Percentiles rank a stretch among this genome's conserved stretches.
These are phyloP conservation scores for Salix udensis DNA, from an alignment of 345 rosid genomes.

Conservation along the genomic window DNA sequence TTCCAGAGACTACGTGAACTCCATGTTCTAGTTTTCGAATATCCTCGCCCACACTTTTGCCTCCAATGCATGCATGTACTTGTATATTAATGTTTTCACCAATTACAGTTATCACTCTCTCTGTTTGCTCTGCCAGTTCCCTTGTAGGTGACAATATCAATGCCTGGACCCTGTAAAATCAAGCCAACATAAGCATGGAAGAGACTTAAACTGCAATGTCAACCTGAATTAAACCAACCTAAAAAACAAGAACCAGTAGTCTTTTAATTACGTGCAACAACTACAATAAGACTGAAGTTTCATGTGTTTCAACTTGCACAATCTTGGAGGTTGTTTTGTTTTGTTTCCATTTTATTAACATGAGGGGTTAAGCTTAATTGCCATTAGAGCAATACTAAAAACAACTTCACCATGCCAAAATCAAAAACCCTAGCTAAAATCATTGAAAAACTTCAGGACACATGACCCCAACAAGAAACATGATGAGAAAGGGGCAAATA, in stretches of 20 bases:
- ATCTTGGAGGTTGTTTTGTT: too few relatives aligned
- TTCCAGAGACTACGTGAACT: slow-evolving; percentile 84
- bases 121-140: slow-evolving; percentile 89
- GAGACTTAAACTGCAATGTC: too few relatives aligned
- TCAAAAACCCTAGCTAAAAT: neutral
- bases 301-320: too few relatives aligned
- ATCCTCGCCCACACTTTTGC: slow-evolving; percentile 96
- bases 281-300: neutral
- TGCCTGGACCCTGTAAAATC: slow-evolving; percentile 72
- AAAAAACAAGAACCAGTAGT: neutral
- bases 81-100: slow-evolving; percentile 70
- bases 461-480: neutral
- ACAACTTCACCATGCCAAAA: neutral
- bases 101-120: slow-evolving; percentile 70
- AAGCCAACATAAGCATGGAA: neutral
- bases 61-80: slow-evolving; percentile 88
- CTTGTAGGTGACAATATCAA: slow-evolving; percentile 92
- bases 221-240: neutral
- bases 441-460: neutral
- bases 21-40: slow-evolving; percentile 69
- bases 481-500: neutral
- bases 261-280: neutral
- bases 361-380: neutral
- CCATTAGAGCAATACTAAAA: neutral
- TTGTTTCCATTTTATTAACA: neutral